Evolutionary conservation across 169 alveolate species (phyloP).

Genomic region (Eimeria praecox): DNA sequence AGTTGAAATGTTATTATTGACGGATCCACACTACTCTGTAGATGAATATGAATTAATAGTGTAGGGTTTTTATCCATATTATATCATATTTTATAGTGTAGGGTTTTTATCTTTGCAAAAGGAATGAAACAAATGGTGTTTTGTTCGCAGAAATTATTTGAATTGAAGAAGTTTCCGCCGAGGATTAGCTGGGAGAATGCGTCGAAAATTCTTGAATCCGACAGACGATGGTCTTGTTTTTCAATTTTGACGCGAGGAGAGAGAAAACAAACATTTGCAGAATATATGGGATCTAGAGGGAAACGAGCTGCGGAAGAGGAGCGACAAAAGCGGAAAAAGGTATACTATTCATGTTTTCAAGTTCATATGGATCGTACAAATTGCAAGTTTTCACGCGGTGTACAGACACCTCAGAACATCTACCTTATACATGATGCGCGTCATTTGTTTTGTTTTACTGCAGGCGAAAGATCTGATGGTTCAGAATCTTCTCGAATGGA

Average conservation of each 20-base stretch:
- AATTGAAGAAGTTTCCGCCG: constrained; percentile 77
- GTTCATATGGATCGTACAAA: no score
- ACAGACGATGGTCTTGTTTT: constrained; percentile 63
- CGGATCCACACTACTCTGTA: no score
- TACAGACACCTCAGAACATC: neutral
- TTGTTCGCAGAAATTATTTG: constrained; percentile 68
- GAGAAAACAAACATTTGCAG: constrained; percentile 90
- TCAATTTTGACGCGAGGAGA: constrained; percentile 89
- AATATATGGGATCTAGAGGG: constrained; percentile 89
- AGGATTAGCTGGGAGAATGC: constrained; percentile 81
- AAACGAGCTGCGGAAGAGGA: constrained; percentile 89
- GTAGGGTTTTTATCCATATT: no score
- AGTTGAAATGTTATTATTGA: no score
- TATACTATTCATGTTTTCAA: constrained; percentile 2
- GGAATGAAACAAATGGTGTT: no score
- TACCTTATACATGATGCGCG: neutral
- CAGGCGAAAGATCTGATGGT: constrained; percentile 43
- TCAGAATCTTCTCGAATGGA: constrained; percentile 56
- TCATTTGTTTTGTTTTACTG: neutral
- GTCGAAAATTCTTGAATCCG: constrained; percentile 69
- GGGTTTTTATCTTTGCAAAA: no score
- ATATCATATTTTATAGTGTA: no score
- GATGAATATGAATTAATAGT: no score
- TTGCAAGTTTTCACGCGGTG: neutral
- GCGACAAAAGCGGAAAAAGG: constrained; percentile 87